Evolutionary conservation across 129 eudicot genomes (phyloP), one percentile per base, ranked within the genome.

Genomic region (Lactuca saligna): DNA sequence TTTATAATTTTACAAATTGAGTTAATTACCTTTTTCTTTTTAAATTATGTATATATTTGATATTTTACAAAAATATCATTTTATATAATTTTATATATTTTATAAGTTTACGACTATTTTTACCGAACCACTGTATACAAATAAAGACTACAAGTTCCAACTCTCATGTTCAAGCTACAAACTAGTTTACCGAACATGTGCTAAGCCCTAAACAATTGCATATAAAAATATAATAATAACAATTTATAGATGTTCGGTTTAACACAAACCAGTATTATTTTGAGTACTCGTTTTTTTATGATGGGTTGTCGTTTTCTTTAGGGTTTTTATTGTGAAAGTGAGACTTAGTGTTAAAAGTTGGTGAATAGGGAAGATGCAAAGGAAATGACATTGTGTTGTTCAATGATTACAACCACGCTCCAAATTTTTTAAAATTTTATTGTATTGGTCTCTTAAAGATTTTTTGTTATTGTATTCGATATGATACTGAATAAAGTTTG

Each of bases 341-440:
- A 68, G 70, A n/a, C 41, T 68, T 54, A 63, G 73, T 9, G 35
- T 54, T 48, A 20, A 20, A 54, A 67, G 73, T 54, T 17, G 73
- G 73, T 68, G n/a, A 68, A 68, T 54, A 25, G 50, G 13, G 53
- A 68, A 38, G 39, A 68, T 54, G 54, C 54, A 68, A 38, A 55
- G 6, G 62, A 37, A 54, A 55, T 54, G 39, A 14, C 63, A 20
- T 35, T 68, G 63, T 55, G 25, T 55, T 54, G 2, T 25, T 39
- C 33, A 68, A 68, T 68, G 63, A 68, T 68, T 68, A 55, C 73
- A 68, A 54, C 39, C 63, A 68, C 54, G 54, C 63, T 55, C 73
- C 63, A 33, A 8, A 20, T 68, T 54, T 54, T 13, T 10, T 4
- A 5, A 17, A 54, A 2, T 17, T 39, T 17, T 2, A 5, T 6